These are phyloP conservation scores for Fusarium denticulatum DNA, from an alignment of 2,329 filamentous ascomycete genomes.

Conservation along the genomic window DNA sequence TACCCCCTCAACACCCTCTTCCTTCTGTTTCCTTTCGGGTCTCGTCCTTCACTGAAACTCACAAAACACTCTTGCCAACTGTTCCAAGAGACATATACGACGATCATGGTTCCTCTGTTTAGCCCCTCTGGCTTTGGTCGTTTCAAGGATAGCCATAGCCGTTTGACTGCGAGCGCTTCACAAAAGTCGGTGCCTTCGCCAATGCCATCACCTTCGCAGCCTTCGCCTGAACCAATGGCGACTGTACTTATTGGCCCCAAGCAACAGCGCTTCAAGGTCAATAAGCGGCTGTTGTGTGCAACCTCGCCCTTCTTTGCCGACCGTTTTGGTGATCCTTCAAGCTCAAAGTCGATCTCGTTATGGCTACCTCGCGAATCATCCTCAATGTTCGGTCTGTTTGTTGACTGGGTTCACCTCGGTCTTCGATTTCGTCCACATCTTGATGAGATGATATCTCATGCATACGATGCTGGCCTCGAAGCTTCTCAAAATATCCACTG, in stretches of 20 bases:
- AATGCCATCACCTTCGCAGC: constrained; percentile 31
- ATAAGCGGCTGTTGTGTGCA: constrained; percentile 57
- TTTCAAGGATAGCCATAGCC: constrained; percentile 29
- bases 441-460: constrained; percentile 51
- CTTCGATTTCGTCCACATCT: constrained; percentile 55
- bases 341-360: constrained; percentile 46
- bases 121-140: constrained; percentile 38
- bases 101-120: constrained; percentile 39
- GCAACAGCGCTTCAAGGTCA: constrained; percentile 54
- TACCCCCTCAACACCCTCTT: constrained; percentile 25
- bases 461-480: constrained; percentile 43
- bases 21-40: constrained; percentile 27
- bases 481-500: constrained; percentile 59
- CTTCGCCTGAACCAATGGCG: constrained; percentile 41
- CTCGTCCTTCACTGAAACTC: constrained; percentile 26
- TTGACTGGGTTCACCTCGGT: constrained; percentile 62
- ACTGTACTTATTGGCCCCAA: constrained; percentile 56
- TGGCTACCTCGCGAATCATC: constrained; percentile 59
- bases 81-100: constrained; percentile 5
- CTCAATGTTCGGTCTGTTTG: constrained; percentile 64
- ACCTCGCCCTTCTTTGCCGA: constrained; percentile 60
- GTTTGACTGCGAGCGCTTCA: constrained; percentile 20
- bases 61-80: constrained; percentile 9
- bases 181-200: constrained; percentile 39
- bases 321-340: constrained; percentile 51